Base-by-base conservation (phyloP, 2,329 filamentous ascomycete species). In the Ascochyta fabae region DNA sequence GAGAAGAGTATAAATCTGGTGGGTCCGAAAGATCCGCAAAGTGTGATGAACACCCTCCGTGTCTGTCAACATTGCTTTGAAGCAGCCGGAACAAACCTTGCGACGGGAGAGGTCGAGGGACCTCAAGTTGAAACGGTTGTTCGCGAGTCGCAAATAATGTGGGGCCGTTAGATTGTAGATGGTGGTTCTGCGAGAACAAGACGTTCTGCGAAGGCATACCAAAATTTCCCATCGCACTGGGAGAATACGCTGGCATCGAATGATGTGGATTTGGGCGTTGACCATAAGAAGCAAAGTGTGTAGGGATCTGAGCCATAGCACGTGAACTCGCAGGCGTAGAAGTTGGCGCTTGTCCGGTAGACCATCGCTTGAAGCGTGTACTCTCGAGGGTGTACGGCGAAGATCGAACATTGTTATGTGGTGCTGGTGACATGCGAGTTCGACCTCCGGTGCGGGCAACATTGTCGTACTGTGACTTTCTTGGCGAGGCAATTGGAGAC, bases 1-100 rank as follows among this genome's bases (percentile, higher is more conserved):
- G 81, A 4, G 89, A 88, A 0, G 88, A 88, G 64, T 91, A 92
- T 55, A 94, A 77, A 72, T 94, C 89, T 9, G 90, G 90, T 4
- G 88, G 88, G 60, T 91, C 88, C 8, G 88, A 88, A 44, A 90
- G 79, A 64, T 91, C 88, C 3, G 88, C 82, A 71, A 90, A 92
- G 74, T 91, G 88, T 3, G 86, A 83, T 46, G 75, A 69, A 51
- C 70, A 76, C 24, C 88, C 87, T 34, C 88, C 78, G 71, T 89
- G 86, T 10, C 86, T 83, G 59, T 91, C 88, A 1, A 85, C 87
- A 64, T 91, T 91, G 78, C 87, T 90, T 71, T 90, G 88, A 1
- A 91, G 81, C 80, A 91, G 87, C 56, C 87, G 84, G 77, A 91
- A 90, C 9, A 90, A 79, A 2, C 88, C 87, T 68, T 91, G 88